Evolutionary conservation across 176 grass and related monocot species (phyloP).

Genomic region (Elymus sibiricus): DNA sequence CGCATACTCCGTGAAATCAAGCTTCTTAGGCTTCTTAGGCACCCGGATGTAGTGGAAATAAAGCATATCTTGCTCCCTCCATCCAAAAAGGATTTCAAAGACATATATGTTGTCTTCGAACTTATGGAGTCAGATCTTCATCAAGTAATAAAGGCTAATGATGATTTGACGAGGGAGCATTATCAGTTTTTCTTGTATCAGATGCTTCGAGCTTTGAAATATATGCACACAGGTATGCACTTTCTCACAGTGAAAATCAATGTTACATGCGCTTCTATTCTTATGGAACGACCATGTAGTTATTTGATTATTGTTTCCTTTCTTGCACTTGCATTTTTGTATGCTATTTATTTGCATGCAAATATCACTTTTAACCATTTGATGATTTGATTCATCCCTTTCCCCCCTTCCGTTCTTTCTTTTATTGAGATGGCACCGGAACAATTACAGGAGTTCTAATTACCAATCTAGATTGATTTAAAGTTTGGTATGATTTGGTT

Average conservation of each 20-base stretch:
- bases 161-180: conserved; percentile 42
- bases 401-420: background rate
- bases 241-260: background rate
- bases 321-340: background rate
- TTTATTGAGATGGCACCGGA: background rate
- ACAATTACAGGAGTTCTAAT: background rate
- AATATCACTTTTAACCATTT: background rate
- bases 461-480: background rate
- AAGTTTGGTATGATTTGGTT: background rate
- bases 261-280: background rate
- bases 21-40: conserved; percentile 45
- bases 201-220: conserved; percentile 46
- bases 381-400: background rate
- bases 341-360: background rate
- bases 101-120: conserved; percentile 51
- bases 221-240: conserved; percentile 38
- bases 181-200: conserved; percentile 48
- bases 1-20: conserved; percentile 48
- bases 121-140: conserved; percentile 53
- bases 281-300: background rate
- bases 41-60: conserved; percentile 43
- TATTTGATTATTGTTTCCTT: background rate
- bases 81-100: conserved; percentile 45
- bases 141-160: conserved; percentile 50
- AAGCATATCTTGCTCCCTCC: conserved; percentile 42